Evolutionary conservation across 2,329 filamentous ascomycete species (phyloP).

Genomic region (Tolypocladium cylindrosporum): DNA sequence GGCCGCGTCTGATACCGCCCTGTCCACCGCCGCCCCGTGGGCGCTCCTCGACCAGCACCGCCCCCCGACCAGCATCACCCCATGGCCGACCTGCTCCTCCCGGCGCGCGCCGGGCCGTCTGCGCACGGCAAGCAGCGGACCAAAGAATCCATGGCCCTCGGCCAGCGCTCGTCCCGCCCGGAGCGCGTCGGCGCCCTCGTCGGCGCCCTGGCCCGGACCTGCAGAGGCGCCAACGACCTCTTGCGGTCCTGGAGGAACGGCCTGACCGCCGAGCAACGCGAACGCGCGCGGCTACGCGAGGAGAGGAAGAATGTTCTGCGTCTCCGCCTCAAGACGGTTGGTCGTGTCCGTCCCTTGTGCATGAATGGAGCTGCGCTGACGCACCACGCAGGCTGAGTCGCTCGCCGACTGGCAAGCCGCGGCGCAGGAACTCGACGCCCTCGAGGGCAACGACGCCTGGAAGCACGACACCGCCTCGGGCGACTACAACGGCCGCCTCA

Average conservation of each 20-base stretch:
- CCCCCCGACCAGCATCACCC: not conserved
- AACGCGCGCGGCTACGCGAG: slow-evolving; percentile 35
- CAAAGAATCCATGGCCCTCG: slow-evolving; percentile 9
- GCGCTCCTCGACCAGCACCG: not conserved
- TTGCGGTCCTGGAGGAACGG: slow-evolving; percentile 42
- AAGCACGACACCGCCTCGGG: slow-evolving; percentile 53
- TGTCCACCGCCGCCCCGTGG: not conserved
- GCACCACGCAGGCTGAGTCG: slow-evolving; percentile 46
- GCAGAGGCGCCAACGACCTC: slow-evolving; percentile 29
- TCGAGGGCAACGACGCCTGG: slow-evolving; percentile 77
- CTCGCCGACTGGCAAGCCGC: slow-evolving; percentile 65
- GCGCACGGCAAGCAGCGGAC: slow-evolving; percentile 10
- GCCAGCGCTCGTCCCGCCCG: not conserved
- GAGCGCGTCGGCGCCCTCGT: slow-evolving; percentile 7
- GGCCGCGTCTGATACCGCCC: not conserved
- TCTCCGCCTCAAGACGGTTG: slow-evolving; percentile 48
- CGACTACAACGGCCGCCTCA: slow-evolving; percentile 62
- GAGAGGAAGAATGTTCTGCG: slow-evolving; percentile 54
- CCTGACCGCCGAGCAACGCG: slow-evolving; percentile 38
- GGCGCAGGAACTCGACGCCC: slow-evolving; percentile 64
- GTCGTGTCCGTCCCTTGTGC: not conserved
- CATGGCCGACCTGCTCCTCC: slow-evolving; percentile 19
- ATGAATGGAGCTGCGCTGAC: slow-evolving; percentile 33
- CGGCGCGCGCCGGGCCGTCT: slow-evolving; percentile 10
- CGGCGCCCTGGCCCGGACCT: slow-evolving; percentile 18